Evolutionary conservation across 495 filamentous ascomycete species (phyloP).

Genomic region (Penicillium dipodomyicola): DNA sequence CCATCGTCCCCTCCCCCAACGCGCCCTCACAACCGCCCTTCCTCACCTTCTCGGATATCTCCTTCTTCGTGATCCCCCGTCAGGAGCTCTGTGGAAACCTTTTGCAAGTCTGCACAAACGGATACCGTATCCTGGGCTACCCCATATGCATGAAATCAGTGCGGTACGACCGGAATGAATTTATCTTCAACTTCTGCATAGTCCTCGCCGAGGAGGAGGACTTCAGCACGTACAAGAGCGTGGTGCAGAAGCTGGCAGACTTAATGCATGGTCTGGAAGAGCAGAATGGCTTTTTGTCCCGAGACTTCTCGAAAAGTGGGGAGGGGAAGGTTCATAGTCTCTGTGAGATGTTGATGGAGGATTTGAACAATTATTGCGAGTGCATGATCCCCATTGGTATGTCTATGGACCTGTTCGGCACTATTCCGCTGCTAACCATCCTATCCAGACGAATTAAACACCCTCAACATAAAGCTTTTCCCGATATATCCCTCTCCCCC

Average conservation of each 20-base stretch:
- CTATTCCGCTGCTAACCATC: conserved; percentile 16
- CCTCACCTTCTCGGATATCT: conserved; percentile 77
- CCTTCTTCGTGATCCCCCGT: conserved; percentile 88
- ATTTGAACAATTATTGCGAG: conserved; percentile 95
- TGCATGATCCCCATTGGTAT: conserved; percentile 93
- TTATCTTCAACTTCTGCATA: conserved; percentile 95
- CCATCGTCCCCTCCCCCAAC: conserved; percentile 62
- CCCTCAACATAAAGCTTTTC: conserved; percentile 94
- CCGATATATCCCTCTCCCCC: conserved; percentile 76
- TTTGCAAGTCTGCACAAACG: conserved; percentile 72
- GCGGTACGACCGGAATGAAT: conserved; percentile 85
- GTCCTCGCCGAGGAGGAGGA: conserved; percentile 73
- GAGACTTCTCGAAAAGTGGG: conserved; percentile 44
- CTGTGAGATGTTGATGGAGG: conserved; percentile 88
- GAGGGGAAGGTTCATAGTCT: conserved; percentile 72
- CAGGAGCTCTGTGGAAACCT: conserved; percentile 83
- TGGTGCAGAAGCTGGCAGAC: conserved; percentile 79
- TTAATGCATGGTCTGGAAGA: conserved; percentile 87
- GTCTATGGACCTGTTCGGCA: conserved; percentile 18
- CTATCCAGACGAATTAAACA: conserved; percentile 77
- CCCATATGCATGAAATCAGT: conserved; percentile 79
- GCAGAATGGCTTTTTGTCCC: conserved; percentile 69
- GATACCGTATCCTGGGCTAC: conserved; percentile 80
- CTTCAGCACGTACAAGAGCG: conserved; percentile 68
- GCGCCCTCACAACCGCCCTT: conserved; percentile 59